Conservation (phyloP, 495 filamentous ascomycete genomes). For the Xylaria longipes region DNA sequence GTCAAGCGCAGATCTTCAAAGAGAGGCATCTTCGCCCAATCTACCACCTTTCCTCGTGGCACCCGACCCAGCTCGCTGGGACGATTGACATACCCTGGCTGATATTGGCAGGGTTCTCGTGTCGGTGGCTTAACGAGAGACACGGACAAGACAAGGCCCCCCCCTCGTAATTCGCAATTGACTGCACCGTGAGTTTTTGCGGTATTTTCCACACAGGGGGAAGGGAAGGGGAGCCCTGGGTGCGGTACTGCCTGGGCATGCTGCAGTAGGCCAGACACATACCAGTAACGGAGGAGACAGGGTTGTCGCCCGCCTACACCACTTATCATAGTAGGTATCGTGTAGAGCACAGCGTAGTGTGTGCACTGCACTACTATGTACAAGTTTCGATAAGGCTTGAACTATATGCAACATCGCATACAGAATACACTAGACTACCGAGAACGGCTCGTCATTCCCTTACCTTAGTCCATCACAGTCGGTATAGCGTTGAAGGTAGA, state of each 20-base stretch:
- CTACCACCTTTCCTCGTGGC: conserved; percentile 25
- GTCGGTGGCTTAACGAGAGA: conserved; percentile 14
- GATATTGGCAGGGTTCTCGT: conserved; percentile 21
- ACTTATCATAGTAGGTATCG: background rate
- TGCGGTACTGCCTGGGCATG: background rate
- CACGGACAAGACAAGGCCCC: conserved; percentile 10
- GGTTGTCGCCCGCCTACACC: background rate
- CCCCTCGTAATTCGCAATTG: background rate
- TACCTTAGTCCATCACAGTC: background rate
- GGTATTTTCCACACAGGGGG: conserved; percentile 12
- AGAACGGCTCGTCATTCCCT: background rate
- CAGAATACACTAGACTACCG: background rate
- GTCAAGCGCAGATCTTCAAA: conserved; percentile 11
- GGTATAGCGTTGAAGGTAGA: background rate
- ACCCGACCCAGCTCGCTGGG: conserved; percentile 26
- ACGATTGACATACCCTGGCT: conserved; percentile 15
- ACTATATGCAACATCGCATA: conserved; percentile 21
- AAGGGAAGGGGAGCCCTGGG: too few species aligned
- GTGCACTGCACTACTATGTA: background rate
- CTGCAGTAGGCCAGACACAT: conserved; percentile 8
- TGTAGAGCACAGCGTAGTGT: background rate
- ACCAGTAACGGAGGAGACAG: background rate
- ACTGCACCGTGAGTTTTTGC: conserved; percentile 2
- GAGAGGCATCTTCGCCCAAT: conserved; percentile 16
- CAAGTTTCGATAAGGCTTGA: conserved; percentile 17